Conservation (phyloP, 306 rosid genomes). For the Glycyrrhiza uralensis region DNA sequence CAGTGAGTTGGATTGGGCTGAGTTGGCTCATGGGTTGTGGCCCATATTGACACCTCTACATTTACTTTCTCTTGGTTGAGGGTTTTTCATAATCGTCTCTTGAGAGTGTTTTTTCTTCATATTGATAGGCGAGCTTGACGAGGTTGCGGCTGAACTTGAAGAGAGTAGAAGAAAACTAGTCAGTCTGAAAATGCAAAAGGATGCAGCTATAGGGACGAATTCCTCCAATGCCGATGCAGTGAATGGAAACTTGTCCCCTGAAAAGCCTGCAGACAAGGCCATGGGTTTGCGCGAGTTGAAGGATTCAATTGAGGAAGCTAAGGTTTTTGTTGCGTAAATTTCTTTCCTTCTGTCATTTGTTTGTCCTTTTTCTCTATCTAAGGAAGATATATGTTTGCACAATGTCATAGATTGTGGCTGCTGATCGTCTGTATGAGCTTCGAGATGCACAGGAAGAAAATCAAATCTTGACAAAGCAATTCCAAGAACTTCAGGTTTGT, state of each 20-base stretch:
- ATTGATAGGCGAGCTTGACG: conserved; percentile 82
- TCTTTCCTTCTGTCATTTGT: conserved; percentile 4
- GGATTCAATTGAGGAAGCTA: conserved; percentile 89
- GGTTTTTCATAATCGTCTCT: conserved; percentile 12
- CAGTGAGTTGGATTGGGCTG: no score
- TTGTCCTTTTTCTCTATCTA: conserved; percentile 9
- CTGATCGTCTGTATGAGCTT: conserved; percentile 78
- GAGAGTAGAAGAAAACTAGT: conserved; percentile 86
- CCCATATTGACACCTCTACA: no score
- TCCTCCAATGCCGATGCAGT: conserved; percentile 43
- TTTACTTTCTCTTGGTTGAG: no score
- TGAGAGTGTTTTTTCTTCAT: conserved; percentile 32
- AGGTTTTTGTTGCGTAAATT: conserved; percentile 44
- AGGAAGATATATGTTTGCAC: conserved; percentile 10
- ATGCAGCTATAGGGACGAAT: conserved; percentile 51
- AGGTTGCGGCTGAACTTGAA: conserved; percentile 79
- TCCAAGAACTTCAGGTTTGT: conserved; percentile 86
- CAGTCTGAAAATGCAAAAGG: conserved; percentile 87
- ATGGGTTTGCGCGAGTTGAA: conserved; percentile 74
- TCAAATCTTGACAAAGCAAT: conserved; percentile 56
- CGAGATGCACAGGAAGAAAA: conserved; percentile 73
- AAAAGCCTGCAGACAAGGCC: conserved; percentile 64
- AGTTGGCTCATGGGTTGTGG: no score
- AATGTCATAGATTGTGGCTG: conserved; percentile 62
- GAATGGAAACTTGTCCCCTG: conserved; percentile 85